Percentiles rank a stretch among this genome's conserved stretches.
Evolutionary conservation across 176 grass and related monocot species (phyloP).

Genomic region (Tillandsia fasciculata): DNA sequence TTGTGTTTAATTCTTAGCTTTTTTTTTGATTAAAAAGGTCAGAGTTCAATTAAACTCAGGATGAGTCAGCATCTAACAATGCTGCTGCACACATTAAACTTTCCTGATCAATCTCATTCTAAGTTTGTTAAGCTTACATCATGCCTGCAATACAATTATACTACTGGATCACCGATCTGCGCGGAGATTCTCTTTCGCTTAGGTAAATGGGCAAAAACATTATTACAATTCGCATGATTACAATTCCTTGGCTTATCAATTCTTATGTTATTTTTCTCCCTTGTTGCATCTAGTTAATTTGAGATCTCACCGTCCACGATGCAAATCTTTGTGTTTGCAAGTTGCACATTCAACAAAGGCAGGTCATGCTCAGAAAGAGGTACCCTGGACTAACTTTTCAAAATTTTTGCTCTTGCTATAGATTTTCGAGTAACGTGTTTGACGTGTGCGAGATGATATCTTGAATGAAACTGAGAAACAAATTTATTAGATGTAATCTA

Average conservation of each 20-base stretch:
- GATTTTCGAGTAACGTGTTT: background rate
- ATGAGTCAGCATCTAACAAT: background rate
- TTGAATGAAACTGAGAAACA: too few species aligned
- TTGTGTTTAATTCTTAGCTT: too few species aligned
- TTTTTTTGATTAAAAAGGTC: too few species aligned
- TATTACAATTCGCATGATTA: too few species aligned
- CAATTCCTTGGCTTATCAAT: too few species aligned
- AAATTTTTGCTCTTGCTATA: background rate
- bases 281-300: background rate
- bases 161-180: too few species aligned
- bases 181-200: too few species aligned
- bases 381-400: background rate
- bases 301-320: background rate
- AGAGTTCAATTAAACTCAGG: too few species aligned
- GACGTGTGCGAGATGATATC: background rate
- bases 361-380: conserved; percentile 2
- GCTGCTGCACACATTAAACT: background rate
- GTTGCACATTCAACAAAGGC: background rate
- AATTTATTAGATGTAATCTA: too few species aligned
- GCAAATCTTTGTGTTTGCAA: background rate
- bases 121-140: background rate
- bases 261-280: background rate
- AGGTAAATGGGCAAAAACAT: too few species aligned
- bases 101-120: background rate
- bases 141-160: background rate